phyloP scores from a whole-genome alignment of 2,329 filamentous ascomycete species.

The Onygena corvina region DNA sequence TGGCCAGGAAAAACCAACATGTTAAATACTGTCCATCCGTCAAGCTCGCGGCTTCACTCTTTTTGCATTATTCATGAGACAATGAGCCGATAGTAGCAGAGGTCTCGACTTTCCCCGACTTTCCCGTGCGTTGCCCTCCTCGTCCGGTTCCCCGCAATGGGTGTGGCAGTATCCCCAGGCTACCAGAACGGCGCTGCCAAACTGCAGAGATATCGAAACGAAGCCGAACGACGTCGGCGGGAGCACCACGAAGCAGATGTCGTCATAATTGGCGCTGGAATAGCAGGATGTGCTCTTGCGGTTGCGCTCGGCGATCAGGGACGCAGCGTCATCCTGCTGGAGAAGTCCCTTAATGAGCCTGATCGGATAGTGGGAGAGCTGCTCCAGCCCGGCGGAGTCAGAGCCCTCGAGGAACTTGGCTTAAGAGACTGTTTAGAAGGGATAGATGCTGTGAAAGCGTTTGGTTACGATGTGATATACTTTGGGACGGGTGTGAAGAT shows the following conservation, averaged over 20 bases:
- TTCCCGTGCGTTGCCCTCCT: conserved; percentile 25
- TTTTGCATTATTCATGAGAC: too few species aligned
- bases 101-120: too few species aligned
- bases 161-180: conserved; percentile 35
- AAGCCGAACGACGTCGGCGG: conserved; percentile 37
- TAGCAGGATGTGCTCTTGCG: conserved; percentile 78
- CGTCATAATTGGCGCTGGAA: conserved; percentile 81
- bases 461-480: conserved; percentile 82
- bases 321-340: conserved; percentile 77
- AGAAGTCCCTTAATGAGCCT: conserved; percentile 80
- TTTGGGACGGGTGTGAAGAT: conserved; percentile 61
- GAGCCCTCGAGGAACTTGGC: conserved; percentile 67
- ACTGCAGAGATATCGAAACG: conserved; percentile 1
- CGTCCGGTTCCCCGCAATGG: conserved; percentile 78
- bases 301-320: conserved; percentile 78
- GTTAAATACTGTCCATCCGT: too few species aligned
- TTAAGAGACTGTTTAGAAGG: conserved; percentile 69
- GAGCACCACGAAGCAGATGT: conserved; percentile 60
- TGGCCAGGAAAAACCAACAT: too few species aligned
- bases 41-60: too few species aligned
- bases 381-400: conserved; percentile 80
- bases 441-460: conserved; percentile 73
- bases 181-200: conserved; percentile 42
- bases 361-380: conserved; percentile 94
- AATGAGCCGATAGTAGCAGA: neutral